These are phyloP conservation scores for Blastomyces emzantsi DNA, from an alignment of 2,329 filamentous ascomycete species.

Conservation along the genomic window DNA sequence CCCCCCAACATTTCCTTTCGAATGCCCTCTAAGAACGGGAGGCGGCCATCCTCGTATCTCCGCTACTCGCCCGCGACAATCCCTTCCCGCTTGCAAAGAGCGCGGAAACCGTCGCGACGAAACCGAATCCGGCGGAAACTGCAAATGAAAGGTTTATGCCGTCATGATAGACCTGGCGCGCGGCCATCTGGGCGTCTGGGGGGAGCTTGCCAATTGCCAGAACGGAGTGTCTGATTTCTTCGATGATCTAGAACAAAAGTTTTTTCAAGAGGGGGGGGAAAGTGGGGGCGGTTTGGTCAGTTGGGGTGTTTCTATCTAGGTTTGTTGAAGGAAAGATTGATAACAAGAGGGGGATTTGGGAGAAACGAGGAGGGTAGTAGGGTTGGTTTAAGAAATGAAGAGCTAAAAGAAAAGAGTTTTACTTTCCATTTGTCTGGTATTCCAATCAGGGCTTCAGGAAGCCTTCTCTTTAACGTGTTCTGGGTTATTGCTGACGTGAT, in stretches of 20 bases:
- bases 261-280: conserved; percentile 5
- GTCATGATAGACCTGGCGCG: conserved; percentile 51
- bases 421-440: conserved; percentile 52
- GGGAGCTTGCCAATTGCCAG: conserved; percentile 47
- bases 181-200: conserved; percentile 48
- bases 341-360: not conserved
- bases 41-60: not conserved
- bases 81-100: conserved; percentile 36
- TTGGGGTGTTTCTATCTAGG: conserved; percentile 4
- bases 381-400: not conserved
- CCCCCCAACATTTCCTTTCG: not conserved
- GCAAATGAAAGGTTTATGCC: conserved; percentile 50
- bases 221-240: conserved; percentile 54
- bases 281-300: conserved; percentile 19
- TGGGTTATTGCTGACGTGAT: conserved; percentile 55
- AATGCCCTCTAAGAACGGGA: not conserved
- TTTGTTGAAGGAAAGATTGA: not conserved
- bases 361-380: not conserved
- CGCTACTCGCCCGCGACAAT: not conserved
- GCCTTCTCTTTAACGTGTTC: conserved; percentile 48
- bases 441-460: conserved; percentile 47
- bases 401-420: conserved; percentile 25
- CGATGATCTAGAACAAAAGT: conserved; percentile 43
- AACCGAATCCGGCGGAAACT: conserved; percentile 45
- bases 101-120: conserved; percentile 42